These are phyloP conservation scores for Trichoderma hamatum DNA, from an alignment of 2,329 filamentous ascomycete genomes.

Conservation along the genomic window DNA sequence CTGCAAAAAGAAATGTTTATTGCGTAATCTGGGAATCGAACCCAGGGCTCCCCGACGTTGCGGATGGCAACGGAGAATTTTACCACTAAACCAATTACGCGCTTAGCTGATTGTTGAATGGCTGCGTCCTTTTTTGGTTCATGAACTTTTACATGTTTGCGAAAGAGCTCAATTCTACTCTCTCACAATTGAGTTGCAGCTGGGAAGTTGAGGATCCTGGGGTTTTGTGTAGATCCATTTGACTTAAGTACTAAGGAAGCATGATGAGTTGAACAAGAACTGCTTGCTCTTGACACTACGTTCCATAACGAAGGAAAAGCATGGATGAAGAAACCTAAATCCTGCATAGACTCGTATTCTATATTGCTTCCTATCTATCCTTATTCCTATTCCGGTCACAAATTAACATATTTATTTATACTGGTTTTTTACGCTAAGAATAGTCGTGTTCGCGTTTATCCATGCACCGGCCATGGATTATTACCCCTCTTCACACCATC, in stretches of 20 bases:
- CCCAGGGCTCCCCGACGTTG: conserved; percentile 29
- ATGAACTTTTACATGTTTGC: background rate
- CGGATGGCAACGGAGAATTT: conserved; percentile 29
- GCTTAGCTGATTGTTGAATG: background rate
- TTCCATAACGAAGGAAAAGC: background rate
- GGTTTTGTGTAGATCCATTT: background rate
- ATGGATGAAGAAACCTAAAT: background rate
- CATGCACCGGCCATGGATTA: background rate
- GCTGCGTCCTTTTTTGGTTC: fast-evolving
- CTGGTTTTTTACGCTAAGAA: too few species aligned
- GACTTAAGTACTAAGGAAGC: background rate
- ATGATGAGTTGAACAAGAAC: background rate
- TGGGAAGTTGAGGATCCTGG: too few species aligned
- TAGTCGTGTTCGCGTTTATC: background rate
- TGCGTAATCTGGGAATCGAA: conserved; percentile 29
- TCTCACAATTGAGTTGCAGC: background rate
- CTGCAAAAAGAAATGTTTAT: conserved; percentile 9
- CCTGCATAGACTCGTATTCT: background rate
- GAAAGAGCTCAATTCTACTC: background rate
- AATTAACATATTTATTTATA: background rate
- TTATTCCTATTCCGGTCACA: too few species aligned
- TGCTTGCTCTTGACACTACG: background rate
- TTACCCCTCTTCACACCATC: background rate
- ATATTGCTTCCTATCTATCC: background rate
- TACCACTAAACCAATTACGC: conserved; percentile 29